Base-by-base conservation (phyloP, 768 basidiomycete genomes). In the Trametes gibbosa region DNA sequence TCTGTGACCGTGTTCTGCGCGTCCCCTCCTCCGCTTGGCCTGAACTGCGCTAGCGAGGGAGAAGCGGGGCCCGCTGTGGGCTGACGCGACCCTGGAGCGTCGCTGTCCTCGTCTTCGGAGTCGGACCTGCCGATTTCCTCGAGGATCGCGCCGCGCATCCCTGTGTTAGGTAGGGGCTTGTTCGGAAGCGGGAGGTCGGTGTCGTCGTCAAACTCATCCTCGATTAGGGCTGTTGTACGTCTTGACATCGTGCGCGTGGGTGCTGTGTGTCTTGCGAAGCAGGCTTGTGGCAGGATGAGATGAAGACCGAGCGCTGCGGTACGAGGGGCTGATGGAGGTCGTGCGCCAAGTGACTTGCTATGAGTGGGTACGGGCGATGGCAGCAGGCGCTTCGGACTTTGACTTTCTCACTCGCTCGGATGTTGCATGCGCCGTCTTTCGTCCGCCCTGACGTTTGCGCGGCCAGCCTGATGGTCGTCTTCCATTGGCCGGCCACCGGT, bases 191-290 rank as follows among this genome's bases (percentile, higher is more conserved):
- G 90, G 16, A 95, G 82, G 70, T 96, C 94, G 13, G 91, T 92
- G 68, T 96, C 94, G 76, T 97, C 95, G 82, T 96, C 92, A 68
- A 95, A 96, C 68, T 92, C 92, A 46, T 83, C 84, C 68, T 86
- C 79, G 62, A 85, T 78, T 62, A 32, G 29, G 4, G 84, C 85
- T 68, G 84, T 75, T 71, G n/a, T n/a, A n/a, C 85, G 79, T 65
- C 87, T 87, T 63, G 87, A 84, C 29, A 32, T 32, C 5, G 29
- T 5, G 5, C 4, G 4, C 29, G 29, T 32, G 29, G 4, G 29
- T 10, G 29, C 29, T 4, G 29, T 32, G 10, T 32, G 29, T 5
- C 10, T 32, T 32, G 29, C 29, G 10, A 32, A 32, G 29, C 29
- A 32, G 10, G 29, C 5, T 32, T 32, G 10, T 32, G 5, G 29